Evolutionary conservation across 768 basidiomycete species (phyloP).

Genomic region (Suillus ampliporus): DNA sequence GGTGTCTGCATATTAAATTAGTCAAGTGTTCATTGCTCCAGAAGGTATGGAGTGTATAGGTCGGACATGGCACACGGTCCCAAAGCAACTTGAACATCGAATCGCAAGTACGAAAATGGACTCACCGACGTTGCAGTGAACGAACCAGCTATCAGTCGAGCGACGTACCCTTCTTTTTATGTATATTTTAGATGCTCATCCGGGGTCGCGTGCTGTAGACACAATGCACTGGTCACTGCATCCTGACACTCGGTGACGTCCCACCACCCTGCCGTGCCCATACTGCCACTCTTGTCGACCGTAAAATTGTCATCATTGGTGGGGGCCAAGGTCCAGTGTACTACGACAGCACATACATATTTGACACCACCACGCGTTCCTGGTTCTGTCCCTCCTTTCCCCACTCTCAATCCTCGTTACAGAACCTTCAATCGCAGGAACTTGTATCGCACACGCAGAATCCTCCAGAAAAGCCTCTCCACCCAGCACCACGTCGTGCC

Average conservation of each 20-base stretch:
- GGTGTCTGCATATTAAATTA: slow-evolving; percentile 64
- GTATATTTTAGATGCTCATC: slow-evolving; percentile 1
- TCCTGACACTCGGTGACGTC: slow-evolving; percentile 75
- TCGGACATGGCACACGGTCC: too few relatives aligned
- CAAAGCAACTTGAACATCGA: slow-evolving; percentile 13
- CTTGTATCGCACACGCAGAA: slow-evolving; percentile 1
- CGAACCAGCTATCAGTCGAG: slow-evolving; percentile 94
- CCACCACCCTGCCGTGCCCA: slow-evolving; percentile 89
- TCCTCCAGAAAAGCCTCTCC: slow-evolving; percentile 17
- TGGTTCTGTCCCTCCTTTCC: slow-evolving; percentile 60
- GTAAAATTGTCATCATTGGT: slow-evolving; percentile 82
- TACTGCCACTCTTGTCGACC: slow-evolving; percentile 82
- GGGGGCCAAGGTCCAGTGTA: slow-evolving; percentile 86
- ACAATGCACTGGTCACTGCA: slow-evolving; percentile 92
- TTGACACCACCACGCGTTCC: slow-evolving; percentile 76
- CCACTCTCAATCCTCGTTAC: slow-evolving; percentile 11
- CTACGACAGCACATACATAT: slow-evolving; percentile 81
- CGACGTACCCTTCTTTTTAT: slow-evolving; percentile 71
- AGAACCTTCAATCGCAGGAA: background rate
- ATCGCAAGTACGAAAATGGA: background rate
- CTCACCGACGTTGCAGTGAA: slow-evolving; percentile 96
- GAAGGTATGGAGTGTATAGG: slow-evolving; percentile 6
- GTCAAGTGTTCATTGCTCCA: background rate
- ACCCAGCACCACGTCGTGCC: slow-evolving; percentile 78
- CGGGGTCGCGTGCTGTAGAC: slow-evolving; percentile 49